Percentiles rank a stretch among this genome's conserved stretches.
These are phyloP conservation scores for Earliella scabrosa DNA, from an alignment of 1,284 basidiomycete species.

Conservation along the genomic window DNA sequence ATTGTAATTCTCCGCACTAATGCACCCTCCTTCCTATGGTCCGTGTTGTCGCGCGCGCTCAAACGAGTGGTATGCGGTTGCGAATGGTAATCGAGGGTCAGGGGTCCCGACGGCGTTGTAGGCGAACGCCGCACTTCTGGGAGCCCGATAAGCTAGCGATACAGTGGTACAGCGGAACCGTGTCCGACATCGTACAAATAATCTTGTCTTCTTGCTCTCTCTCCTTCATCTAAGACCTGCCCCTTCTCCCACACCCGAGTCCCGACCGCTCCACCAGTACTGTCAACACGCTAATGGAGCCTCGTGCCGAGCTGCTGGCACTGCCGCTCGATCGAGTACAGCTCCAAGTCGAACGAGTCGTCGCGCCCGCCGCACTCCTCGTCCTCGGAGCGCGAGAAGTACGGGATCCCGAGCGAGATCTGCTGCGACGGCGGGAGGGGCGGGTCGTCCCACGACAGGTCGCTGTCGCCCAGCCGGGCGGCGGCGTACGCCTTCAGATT, in stretches of 20 bases:
- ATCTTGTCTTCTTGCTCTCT: slow-evolving; percentile 5
- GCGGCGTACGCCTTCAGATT: slow-evolving; percentile 35
- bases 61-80: no score
- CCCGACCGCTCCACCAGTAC: no score
- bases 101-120: no score
- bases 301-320: slow-evolving; percentile 36
- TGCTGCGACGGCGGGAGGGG: slow-evolving; percentile 3
- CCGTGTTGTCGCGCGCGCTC: no score
- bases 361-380: neutral
- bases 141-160: slow-evolving; percentile 20
- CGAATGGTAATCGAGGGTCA: no score
- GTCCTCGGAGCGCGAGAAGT: slow-evolving; percentile 2
- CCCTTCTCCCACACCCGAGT: no score
- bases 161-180: slow-evolving; percentile 5
- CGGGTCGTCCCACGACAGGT: slow-evolving; percentile 19
- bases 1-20: no score
- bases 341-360: slow-evolving; percentile 29
- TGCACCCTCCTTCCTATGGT: no score
- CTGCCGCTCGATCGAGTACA: slow-evolving; percentile 35
- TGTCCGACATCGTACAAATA: slow-evolving; percentile 8
- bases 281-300: slow-evolving; percentile 28
- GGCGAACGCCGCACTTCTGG: no score
- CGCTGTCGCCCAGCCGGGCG: slow-evolving; percentile 19
- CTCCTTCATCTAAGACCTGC: neutral
- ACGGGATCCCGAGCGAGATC: slow-evolving; percentile 8